These are phyloP conservation scores for Exophiala sp. DNA, from an alignment of 2,329 filamentous ascomycete species.

Conservation along the genomic window DNA sequence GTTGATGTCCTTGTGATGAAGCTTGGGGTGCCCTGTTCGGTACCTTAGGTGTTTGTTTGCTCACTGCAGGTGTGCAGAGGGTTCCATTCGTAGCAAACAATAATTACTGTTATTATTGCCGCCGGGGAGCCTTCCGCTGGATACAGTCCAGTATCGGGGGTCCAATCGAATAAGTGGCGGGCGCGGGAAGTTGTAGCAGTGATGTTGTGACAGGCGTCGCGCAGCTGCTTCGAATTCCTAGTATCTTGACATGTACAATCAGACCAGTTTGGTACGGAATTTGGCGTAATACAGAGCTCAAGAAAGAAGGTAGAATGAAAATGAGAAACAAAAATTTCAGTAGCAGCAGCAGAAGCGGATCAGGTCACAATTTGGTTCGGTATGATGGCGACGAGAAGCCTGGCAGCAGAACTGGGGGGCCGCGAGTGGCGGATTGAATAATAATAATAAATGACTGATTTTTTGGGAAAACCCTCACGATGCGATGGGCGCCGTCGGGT, in stretches of 20 bases:
- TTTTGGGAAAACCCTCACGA: no score
- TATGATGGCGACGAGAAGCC: not conserved
- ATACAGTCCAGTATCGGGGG: not conserved
- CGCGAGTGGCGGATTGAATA: not conserved
- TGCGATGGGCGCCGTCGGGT: no score
- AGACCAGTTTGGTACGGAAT: not conserved
- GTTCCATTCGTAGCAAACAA: not conserved
- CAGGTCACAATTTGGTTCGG: not conserved
- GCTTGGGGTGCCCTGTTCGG: not conserved
- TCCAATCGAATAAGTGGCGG: not conserved
- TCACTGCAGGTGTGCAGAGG: not conserved
- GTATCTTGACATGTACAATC: not conserved
- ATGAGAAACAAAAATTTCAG: not conserved
- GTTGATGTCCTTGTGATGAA: not conserved
- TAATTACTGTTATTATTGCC: not conserved
- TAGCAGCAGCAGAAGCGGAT: not conserved
- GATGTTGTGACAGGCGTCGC: not conserved
- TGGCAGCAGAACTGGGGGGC: not conserved
- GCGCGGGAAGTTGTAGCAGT: not conserved
- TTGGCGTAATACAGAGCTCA: not conserved
- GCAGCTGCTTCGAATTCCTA: not conserved
- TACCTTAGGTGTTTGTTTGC: slow-evolving; percentile 1
- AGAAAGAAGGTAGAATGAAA: not conserved
- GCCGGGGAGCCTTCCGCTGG: not conserved
- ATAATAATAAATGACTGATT: not conserved